These are phyloP conservation scores for Globisporangium solare DNA, from an alignment of 352 stramenopile genomes.

Conservation along the genomic window DNA sequence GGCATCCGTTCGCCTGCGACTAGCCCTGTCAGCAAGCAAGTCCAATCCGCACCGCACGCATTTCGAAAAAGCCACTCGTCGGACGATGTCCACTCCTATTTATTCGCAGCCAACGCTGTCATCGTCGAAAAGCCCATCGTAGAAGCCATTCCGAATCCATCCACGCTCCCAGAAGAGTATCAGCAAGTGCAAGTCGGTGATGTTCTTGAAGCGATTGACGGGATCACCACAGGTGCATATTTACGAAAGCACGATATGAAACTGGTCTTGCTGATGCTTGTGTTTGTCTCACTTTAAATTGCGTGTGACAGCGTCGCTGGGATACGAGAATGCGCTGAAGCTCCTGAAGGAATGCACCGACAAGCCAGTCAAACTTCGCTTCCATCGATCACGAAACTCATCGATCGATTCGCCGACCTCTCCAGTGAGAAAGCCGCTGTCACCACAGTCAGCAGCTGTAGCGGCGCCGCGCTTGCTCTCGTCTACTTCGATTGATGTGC, in stretches of 20 bases:
- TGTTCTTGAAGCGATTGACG: constrained; percentile 66
- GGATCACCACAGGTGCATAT: constrained; percentile 49
- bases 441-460: no score
- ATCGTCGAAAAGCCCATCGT: constrained; percentile 32
- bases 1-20: not conserved
- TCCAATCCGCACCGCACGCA: not conserved
- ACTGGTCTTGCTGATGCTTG: not conserved
- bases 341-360: constrained; percentile 44
- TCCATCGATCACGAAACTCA: constrained; percentile 26
- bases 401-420: constrained; percentile 10
- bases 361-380: constrained; percentile 61
- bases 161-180: constrained; percentile 31
- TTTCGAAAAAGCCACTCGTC: constrained; percentile 58
- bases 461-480: constrained; percentile 8
- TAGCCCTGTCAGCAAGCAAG: not conserved
- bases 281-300: constrained; percentile 6
- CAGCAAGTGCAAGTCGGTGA: constrained; percentile 49
- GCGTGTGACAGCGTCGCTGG: constrained; percentile 45
- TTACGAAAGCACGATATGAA: not conserved
- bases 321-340: constrained; percentile 45
- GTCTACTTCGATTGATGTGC: constrained; percentile 38
- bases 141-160: constrained; percentile 24
- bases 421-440: not conserved
- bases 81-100: constrained; percentile 42
- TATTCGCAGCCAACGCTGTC: constrained; percentile 7